These are phyloP conservation scores for Nothophaeocryptopus gaeumannii DNA, from an alignment of 2,329 filamentous ascomycete genomes.

Conservation along the genomic window DNA sequence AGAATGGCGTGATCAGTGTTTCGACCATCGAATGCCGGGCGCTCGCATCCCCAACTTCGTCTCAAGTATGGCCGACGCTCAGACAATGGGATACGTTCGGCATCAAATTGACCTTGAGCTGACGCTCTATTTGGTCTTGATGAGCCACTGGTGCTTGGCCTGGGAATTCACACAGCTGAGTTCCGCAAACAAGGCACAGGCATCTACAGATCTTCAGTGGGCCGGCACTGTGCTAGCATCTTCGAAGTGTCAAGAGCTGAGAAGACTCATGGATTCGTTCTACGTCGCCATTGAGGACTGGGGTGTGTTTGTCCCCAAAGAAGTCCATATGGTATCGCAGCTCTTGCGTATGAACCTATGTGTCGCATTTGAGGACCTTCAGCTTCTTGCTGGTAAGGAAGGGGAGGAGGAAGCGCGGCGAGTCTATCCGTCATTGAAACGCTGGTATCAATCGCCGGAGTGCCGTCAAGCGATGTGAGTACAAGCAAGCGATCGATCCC, in stretches of 20 bases:
- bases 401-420: conserved; percentile 22
- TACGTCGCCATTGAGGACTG: conserved; percentile 20
- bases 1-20: conserved; percentile 23
- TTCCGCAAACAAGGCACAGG: conserved; percentile 24
- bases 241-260: conserved; percentile 20
- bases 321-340: conserved; percentile 23
- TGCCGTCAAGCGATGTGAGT: conserved; percentile 17
- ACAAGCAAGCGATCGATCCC: too few relatives aligned
- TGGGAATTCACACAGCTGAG: conserved; percentile 23
- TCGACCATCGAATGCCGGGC: conserved; percentile 9
- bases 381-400: conserved; percentile 23
- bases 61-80: conserved; percentile 17
- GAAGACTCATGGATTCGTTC: conserved; percentile 17
- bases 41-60: conserved; percentile 16
- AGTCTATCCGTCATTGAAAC: conserved; percentile 20
- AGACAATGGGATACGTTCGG: conserved; percentile 14
- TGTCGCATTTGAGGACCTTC: conserved; percentile 23
- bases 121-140: conserved; percentile 19
- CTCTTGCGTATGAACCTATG: conserved; percentile 23
- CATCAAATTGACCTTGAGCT: conserved; percentile 19
- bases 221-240: conserved; percentile 18
- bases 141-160: conserved; percentile 19
- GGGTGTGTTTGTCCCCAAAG: conserved; percentile 20
- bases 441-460: conserved; percentile 20
- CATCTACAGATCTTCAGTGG: conserved; percentile 15